These are phyloP conservation scores for Axilococcus clingmanii DNA, from an alignment of 139 green algal species.

Conservation along the genomic window DNA sequence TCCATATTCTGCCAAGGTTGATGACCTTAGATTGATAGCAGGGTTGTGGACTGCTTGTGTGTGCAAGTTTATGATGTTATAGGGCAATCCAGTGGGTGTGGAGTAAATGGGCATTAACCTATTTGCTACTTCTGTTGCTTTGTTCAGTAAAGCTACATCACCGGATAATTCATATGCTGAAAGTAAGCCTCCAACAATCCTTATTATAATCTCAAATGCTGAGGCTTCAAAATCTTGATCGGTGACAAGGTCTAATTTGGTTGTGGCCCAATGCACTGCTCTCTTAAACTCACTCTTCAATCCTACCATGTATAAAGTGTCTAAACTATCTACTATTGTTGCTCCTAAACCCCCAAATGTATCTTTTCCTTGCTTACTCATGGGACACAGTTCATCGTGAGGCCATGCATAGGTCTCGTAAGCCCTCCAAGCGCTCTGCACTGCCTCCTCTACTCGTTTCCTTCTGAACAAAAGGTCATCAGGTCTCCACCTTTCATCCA, in stretches of 20 bases:
- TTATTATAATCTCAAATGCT: slow-evolving; percentile 25
- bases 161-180: slow-evolving; percentile 49
- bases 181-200: slow-evolving; percentile 36
- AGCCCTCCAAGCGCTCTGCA: slow-evolving; percentile 46
- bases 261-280: slow-evolving; percentile 33
- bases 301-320: slow-evolving; percentile 67
- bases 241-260: slow-evolving; percentile 29
- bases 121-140: slow-evolving; percentile 32
- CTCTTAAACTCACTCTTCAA: slow-evolving; percentile 35
- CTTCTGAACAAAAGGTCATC: too few species aligned
- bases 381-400: slow-evolving; percentile 49
- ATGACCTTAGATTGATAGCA: background rate
- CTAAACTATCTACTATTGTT: slow-evolving; percentile 52
- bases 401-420: slow-evolving; percentile 60
- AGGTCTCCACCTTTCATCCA: too few species aligned
- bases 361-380: slow-evolving; percentile 24
- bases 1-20: slow-evolving; percentile 35
- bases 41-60: background rate
- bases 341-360: slow-evolving; percentile 50
- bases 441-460: slow-evolving; percentile 13
- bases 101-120: slow-evolving; percentile 68
- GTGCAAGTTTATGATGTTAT: slow-evolving; percentile 34
- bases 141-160: slow-evolving; percentile 28
- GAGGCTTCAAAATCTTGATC: slow-evolving; percentile 1
- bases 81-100: slow-evolving; percentile 29